A percentile compares a stretch with the other conserved stretches of the same genome.
phyloP scores from a whole-genome alignment of 352 stramenopile species.

The Pythium guiyangense region DNA sequence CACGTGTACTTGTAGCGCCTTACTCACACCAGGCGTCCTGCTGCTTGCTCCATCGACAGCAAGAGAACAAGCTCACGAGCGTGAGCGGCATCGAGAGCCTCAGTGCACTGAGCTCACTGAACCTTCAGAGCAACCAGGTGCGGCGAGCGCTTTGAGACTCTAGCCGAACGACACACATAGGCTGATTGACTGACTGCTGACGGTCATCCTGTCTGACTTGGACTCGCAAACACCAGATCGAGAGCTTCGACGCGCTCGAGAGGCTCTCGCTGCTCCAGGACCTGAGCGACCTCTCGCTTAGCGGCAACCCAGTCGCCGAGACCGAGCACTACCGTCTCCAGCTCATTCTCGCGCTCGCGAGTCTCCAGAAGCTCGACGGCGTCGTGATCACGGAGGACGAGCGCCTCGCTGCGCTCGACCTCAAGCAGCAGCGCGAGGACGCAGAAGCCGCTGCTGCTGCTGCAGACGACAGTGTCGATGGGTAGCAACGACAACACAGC shows the following conservation, averaged over 20 bases:
- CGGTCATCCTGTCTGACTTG: too few relatives aligned
- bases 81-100: slow-evolving; percentile 53
- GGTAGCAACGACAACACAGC: not conserved
- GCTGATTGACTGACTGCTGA: not conserved
- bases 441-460: slow-evolving; percentile 19
- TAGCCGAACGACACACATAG: not conserved
- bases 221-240: not conserved
- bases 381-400: slow-evolving; percentile 54
- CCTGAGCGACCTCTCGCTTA: slow-evolving; percentile 41
- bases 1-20: not conserved
- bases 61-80: slow-evolving; percentile 63
- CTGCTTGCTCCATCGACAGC: slow-evolving; percentile 19
- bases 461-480: slow-evolving; percentile 16
- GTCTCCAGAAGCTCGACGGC: slow-evolving; percentile 56
- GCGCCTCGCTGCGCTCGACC: slow-evolving; percentile 47
- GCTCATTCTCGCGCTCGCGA: slow-evolving; percentile 47
- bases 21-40: not conserved
- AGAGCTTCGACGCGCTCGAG: slow-evolving; percentile 31
- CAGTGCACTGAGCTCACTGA: slow-evolving; percentile 32
- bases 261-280: slow-evolving; percentile 36
- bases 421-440: slow-evolving; percentile 45
- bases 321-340: slow-evolving; percentile 47
- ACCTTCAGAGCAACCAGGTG: slow-evolving; percentile 62
- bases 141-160: not conserved
- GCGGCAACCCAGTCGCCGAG: slow-evolving; percentile 49